Conservation (phyloP, 768 basidiomycete species). For the Kwoniella europaea region DNA sequence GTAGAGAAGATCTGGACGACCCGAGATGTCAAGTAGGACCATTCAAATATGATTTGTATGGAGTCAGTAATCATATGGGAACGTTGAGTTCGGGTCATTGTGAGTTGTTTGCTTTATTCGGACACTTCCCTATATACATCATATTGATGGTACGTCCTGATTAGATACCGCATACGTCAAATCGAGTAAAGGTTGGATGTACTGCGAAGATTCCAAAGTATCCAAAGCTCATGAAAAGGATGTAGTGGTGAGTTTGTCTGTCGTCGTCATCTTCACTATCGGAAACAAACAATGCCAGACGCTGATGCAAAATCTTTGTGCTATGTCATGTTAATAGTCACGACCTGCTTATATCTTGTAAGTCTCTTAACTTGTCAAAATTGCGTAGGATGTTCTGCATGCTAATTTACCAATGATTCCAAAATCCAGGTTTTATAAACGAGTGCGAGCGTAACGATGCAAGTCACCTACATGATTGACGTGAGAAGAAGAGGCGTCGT, state of each 20-base stretch:
- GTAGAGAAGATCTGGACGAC: constrained; percentile 66
- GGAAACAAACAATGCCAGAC: too few relatives aligned
- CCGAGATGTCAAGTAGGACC: constrained; percentile 83
- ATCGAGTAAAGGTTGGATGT: constrained; percentile 84
- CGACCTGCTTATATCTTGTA: constrained; percentile 55
- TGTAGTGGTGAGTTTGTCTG: constrained; percentile 68
- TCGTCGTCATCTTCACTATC: background rate
- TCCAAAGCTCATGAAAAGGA: constrained; percentile 73
- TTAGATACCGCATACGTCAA: constrained; percentile 91
- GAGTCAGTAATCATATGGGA: constrained; percentile 94
- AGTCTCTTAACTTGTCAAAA: constrained; percentile 12
- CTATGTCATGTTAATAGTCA: constrained; percentile 27
- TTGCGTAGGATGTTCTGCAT: background rate
- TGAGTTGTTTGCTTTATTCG: constrained; percentile 61
- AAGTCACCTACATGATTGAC: too few relatives aligned
- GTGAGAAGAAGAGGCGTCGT: too few relatives aligned
- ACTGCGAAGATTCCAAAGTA: constrained; percentile 91
- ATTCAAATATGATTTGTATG: constrained; percentile 91
- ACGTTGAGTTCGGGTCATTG: constrained; percentile 95
- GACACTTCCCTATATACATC: background rate
- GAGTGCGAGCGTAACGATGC: background rate
- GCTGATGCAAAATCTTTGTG: background rate
- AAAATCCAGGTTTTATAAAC: background rate
- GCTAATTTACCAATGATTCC: background rate
- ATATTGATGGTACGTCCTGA: background rate